Evolutionary conservation across 2,329 filamentous ascomycete species (phyloP).

Genomic region (Phyllosticta citribraziliensis): DNA sequence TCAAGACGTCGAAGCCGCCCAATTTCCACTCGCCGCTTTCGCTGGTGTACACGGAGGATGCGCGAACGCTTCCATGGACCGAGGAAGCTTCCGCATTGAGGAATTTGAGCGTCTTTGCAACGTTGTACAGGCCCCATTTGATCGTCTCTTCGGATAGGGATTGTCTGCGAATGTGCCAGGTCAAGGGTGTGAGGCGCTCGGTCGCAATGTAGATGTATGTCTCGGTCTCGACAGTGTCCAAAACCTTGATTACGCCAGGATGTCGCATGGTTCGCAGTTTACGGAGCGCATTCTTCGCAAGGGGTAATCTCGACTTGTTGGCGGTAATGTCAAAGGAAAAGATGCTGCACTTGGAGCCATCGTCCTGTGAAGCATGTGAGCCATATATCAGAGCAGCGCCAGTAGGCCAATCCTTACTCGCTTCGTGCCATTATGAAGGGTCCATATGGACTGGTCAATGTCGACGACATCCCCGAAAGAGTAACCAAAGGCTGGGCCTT

Average conservation of each 20-base stretch:
- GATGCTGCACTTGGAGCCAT: slow-evolving; percentile 88
- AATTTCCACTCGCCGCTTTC: slow-evolving; percentile 98
- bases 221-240: slow-evolving; percentile 95
- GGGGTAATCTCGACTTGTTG: slow-evolving; percentile 69
- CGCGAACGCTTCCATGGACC: slow-evolving; percentile 78
- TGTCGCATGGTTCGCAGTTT: slow-evolving; percentile 90
- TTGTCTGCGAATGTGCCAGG: slow-evolving; percentile 83
- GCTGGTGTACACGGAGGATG: slow-evolving; percentile 81
- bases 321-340: slow-evolving; percentile 86
- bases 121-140: slow-evolving; percentile 87
- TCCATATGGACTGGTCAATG: slow-evolving; percentile 89
- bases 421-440: slow-evolving; percentile 88
- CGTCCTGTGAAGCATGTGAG: slow-evolving; percentile 52
- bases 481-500: slow-evolving; percentile 87
- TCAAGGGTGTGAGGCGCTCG: slow-evolving; percentile 75
- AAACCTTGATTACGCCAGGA: slow-evolving; percentile 84
- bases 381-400: background rate
- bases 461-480: slow-evolving; percentile 88
- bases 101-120: slow-evolving; percentile 91
- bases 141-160: slow-evolving; percentile 83
- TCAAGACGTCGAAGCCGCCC: slow-evolving; percentile 85
- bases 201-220: slow-evolving; percentile 94
- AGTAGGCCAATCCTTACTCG: slow-evolving; percentile 46
- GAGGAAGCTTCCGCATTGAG: slow-evolving; percentile 90
- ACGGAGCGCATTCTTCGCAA: slow-evolving; percentile 87